phyloP scores from a whole-genome alignment of 2,329 filamentous ascomycete genomes.

The Zasmidium cellare region DNA sequence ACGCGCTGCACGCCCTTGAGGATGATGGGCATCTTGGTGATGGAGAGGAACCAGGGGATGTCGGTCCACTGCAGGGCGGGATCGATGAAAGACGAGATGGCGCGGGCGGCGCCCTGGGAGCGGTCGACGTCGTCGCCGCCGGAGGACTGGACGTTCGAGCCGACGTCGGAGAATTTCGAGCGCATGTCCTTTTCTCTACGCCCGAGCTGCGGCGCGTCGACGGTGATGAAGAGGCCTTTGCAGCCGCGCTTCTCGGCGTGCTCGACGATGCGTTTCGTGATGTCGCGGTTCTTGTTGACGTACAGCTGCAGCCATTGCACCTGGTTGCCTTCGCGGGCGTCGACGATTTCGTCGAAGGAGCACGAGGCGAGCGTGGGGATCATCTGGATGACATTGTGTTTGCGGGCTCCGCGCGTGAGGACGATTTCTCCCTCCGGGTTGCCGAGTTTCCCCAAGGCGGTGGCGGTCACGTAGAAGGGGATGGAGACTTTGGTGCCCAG shows the following conservation, averaged over 20 bases:
- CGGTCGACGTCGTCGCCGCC: conserved; percentile 73
- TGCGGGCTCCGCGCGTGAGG: conserved; percentile 77
- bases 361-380: conserved; percentile 96
- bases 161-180: conserved; percentile 70
- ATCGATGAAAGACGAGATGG: conserved; percentile 96
- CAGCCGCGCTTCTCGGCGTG: conserved; percentile 91
- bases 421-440: conserved; percentile 92
- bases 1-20: conserved; percentile 96
- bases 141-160: conserved; percentile 74
- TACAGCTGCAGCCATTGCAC: conserved; percentile 91
- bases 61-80: conserved; percentile 91
- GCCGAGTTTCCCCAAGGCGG: conserved; percentile 91
- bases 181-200: conserved; percentile 98
- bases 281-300: conserved; percentile 87
- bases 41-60: conserved; percentile 69
- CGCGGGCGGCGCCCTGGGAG: conserved; percentile 87
- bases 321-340: conserved; percentile 76
- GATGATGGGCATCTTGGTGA: conserved; percentile 93
- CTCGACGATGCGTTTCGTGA: conserved; percentile 86
- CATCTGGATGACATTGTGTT: conserved; percentile 95
- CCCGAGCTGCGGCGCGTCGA: conserved; percentile 93
- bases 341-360: conserved; percentile 95
- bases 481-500: conserved; percentile 80
- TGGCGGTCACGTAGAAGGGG: conserved; percentile 95
- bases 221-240: conserved; percentile 96